phyloP scores from a whole-genome alignment of 345 rosid species.

The Bretschneidera sinensis region DNA sequence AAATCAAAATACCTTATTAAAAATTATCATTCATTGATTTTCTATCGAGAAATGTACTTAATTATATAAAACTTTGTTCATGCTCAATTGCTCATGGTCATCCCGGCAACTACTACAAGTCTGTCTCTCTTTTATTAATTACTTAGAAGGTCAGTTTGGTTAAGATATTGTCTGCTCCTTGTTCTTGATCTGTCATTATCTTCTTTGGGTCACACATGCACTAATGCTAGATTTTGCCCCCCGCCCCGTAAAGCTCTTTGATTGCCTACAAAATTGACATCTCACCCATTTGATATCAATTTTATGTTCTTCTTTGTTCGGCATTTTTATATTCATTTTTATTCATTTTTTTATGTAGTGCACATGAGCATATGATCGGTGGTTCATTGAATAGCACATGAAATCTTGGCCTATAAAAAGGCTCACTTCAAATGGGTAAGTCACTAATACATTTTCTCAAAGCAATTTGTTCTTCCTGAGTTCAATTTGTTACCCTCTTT shows the following conservation, averaged over 20 bases:
- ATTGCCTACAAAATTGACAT: neutral
- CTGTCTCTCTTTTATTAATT: neutral
- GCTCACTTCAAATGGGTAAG: neutral
- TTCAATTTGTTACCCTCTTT: neutral
- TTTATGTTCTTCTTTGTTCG: too few relatives aligned
- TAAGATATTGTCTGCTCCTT: neutral
- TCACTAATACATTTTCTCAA: neutral
- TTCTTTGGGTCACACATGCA: neutral
- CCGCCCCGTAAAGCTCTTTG: neutral
- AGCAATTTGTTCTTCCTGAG: neutral
- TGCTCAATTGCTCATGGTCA: too few relatives aligned
- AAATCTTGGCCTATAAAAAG: neutral
- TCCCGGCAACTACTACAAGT: neutral
- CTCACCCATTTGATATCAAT: too few relatives aligned
- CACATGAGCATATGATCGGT: conserved; percentile 34
- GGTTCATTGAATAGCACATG: conserved; percentile 17
- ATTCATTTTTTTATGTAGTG: conserved; percentile 12
- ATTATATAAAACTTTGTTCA: too few relatives aligned
- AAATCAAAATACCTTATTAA: too few relatives aligned
- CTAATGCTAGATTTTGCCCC: neutral
- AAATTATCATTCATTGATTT: too few relatives aligned
- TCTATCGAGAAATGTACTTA: too few relatives aligned
- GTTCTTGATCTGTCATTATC: neutral
- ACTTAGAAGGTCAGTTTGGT: neutral
- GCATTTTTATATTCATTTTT: neutral